Percentiles rank a stretch among this genome's conserved stretches.
phyloP scores from a whole-genome alignment of 1,284 basidiomycete species.

The Coriolopsis trogii region DNA sequence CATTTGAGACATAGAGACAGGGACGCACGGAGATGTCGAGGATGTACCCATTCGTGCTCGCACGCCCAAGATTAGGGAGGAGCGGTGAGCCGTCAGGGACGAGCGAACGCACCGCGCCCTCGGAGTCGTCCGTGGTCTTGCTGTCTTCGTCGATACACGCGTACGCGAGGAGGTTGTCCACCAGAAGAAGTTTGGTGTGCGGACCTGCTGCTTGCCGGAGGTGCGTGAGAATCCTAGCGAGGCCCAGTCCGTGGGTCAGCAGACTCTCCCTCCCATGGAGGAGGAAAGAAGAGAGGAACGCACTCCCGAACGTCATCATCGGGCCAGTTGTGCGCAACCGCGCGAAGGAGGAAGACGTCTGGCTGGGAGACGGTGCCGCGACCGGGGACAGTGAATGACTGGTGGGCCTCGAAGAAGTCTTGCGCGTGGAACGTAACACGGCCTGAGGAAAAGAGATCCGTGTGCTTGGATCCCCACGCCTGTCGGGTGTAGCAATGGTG shows the following conservation, averaged over 20 bases:
- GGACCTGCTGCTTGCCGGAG: slow-evolving; percentile 37
- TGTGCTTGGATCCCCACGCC: slow-evolving; percentile 18
- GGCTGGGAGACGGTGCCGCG: slow-evolving; percentile 15
- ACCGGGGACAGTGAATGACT: slow-evolving; percentile 9
- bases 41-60: slow-evolving; percentile 7
- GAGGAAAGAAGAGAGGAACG: not conserved
- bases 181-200: slow-evolving; percentile 63
- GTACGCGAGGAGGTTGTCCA: slow-evolving; percentile 40
- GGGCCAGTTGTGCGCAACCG: slow-evolving; percentile 22
- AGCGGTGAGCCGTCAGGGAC: slow-evolving; percentile 7
- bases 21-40: slow-evolving; percentile 64
- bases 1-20: not conserved
- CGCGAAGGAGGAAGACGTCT: slow-evolving; percentile 23
- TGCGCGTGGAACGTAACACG: slow-evolving; percentile 19
- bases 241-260: not conserved
- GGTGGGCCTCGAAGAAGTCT: slow-evolving; percentile 21
- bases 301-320: slow-evolving; percentile 17
- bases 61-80: slow-evolving; percentile 6
- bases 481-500: not conserved
- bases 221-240: slow-evolving; percentile 39
- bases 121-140: slow-evolving; percentile 9
- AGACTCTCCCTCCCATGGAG: not conserved
- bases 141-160: slow-evolving; percentile 10
- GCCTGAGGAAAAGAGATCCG: slow-evolving; percentile 13
- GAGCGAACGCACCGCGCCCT: slow-evolving; percentile 21